Base-by-base conservation (phyloP, 208 protist species). In the Crithidia brevicula region DNA sequence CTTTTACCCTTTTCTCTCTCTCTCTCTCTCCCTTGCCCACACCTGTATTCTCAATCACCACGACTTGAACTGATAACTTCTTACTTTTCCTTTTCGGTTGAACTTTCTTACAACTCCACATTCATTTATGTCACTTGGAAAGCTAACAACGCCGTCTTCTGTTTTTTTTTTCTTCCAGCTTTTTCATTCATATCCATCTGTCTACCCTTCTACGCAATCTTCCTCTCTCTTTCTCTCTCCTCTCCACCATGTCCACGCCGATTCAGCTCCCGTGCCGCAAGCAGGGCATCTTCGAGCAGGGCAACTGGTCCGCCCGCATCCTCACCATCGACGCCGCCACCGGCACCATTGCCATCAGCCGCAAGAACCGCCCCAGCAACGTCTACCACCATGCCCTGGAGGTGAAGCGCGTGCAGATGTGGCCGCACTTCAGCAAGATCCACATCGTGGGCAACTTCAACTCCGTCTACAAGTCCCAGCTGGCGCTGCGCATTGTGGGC, bases 331-430 rank as follows among this genome's bases (percentile, higher is more conserved):
- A 60, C 38, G 11, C 36, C 7, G 36, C 33, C 25, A 60, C 13
- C 25, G 54, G 54, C 23, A 60, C 54, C 54, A 47, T 45, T 38
- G 54, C 54, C 0, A 33, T 60, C 54, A 60, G 54, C 33, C 54
- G 54, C 38, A 60, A 60, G 54, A 45, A 60, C 36, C 30, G 25
- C 10, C 38, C 38, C 3, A 60, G 18, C 38, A 15, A 47, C 25
- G 36, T 60, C n/a, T 25, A 33, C 20, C 38, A 45, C 36, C 36
- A 60, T 25, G 33, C 38, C 4, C 15, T 45, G 16, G 22, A 60
- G 16, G 36, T 47, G 4, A 28, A 33, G 36, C 38, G 27, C 11
- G 54, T 60, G 54, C 54, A 60, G 54, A 47, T 60, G 54, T 60
- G 54, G 54, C 54, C 54, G 20, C 33, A 60, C 38, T 60, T 60